Evolutionary conservation across 441 rosid genomes (phyloP).

Genomic region (Populus hybrid): DNA sequence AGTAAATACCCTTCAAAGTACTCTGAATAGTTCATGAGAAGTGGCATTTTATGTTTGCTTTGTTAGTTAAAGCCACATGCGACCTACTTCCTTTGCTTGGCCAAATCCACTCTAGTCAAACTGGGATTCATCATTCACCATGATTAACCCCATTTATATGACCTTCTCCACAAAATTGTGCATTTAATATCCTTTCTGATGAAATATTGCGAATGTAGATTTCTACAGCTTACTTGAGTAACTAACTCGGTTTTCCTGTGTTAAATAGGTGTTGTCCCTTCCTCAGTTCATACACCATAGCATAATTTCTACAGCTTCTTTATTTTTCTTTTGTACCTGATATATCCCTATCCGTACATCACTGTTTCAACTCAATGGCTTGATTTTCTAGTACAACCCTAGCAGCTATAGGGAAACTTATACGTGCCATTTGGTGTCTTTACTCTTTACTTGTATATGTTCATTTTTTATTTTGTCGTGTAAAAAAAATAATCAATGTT

Average conservation of each 20-base stretch:
- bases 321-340: not conserved
- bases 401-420: not conserved
- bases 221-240: not conserved
- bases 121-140: not conserved
- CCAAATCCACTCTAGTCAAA: not conserved
- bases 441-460: not conserved
- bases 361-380: not conserved
- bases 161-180: not conserved
- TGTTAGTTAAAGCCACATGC: not conserved
- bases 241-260: not conserved
- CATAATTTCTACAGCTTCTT: not conserved
- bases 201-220: slow-evolving; percentile 4
- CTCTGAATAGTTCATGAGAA: not conserved
- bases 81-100: not conserved
- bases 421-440: slow-evolving; percentile 1
- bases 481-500: slow-evolving; percentile 10
- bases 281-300: not conserved
- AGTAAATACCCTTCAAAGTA: not conserved
- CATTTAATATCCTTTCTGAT: not conserved
- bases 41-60: not conserved
- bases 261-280: not conserved
- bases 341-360: not conserved
- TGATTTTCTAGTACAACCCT: not conserved
- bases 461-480: slow-evolving; percentile 4
- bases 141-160: not conserved